These are phyloP conservation scores for Sarcodon sp. DNA, from an alignment of 768 basidiomycete species.

Conservation along the genomic window DNA sequence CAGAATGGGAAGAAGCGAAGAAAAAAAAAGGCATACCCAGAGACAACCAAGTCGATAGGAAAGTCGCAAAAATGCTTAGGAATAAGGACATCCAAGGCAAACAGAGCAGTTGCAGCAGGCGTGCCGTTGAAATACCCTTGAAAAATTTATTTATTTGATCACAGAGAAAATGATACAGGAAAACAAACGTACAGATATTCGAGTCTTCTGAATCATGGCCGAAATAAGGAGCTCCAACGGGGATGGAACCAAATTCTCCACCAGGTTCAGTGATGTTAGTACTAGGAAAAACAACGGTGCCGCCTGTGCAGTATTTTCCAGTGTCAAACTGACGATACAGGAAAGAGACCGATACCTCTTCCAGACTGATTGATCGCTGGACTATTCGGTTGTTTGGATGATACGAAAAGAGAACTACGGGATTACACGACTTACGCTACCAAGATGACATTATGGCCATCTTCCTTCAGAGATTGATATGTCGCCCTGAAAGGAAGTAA, in stretches of 20 bases:
- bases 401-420: no score
- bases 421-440: constrained; percentile 11
- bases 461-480: constrained; percentile 12
- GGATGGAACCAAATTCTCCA: constrained; percentile 17
- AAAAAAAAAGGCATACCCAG: constrained; percentile 2
- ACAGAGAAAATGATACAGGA: neutral
- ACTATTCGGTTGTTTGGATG: constrained; percentile 3
- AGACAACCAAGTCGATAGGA: constrained; percentile 16
- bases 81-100: constrained; percentile 16
- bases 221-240: constrained; percentile 18
- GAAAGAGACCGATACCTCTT: no score
- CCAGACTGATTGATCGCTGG: constrained; percentile 20
- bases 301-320: neutral
- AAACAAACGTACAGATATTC: constrained; percentile 12
- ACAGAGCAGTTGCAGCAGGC: constrained; percentile 14
- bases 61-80: constrained; percentile 13
- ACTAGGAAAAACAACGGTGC: constrained; percentile 16
- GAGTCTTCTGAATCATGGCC: constrained; percentile 13
- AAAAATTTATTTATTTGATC: neutral
- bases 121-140: constrained; percentile 19
- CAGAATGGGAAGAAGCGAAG: no score
- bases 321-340: no score
- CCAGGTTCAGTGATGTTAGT: constrained; percentile 17
- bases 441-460: constrained; percentile 18
- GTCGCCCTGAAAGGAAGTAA: constrained; percentile 11